Conservation (phyloP, 2,329 filamentous ascomycete genomes). For the Fusarium secorum region DNA sequence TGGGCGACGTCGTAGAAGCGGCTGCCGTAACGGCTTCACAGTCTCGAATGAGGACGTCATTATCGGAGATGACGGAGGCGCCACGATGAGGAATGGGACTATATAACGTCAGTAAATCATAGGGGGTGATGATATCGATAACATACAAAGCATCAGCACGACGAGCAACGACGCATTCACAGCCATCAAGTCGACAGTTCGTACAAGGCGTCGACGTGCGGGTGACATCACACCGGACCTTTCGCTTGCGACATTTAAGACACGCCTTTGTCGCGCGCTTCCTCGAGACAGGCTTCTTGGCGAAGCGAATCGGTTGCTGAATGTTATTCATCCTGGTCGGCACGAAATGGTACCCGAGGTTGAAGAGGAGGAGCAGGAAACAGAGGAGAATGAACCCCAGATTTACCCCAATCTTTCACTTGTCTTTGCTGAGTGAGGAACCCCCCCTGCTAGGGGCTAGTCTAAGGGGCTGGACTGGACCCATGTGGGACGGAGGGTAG, state of each 20-base stretch:
- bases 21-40: conserved; percentile 11
- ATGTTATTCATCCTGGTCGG: conserved; percentile 25
- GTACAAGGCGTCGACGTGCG: conserved; percentile 32
- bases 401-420: conserved; percentile 20
- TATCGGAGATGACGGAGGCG: neutral
- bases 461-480: conserved; percentile 2
- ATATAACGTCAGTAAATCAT: neutral
- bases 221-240: conserved; percentile 36
- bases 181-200: conserved; percentile 34
- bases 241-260: conserved; percentile 34
- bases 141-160: conserved; percentile 22
- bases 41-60: neutral
- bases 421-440: neutral
- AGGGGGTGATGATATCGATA: rapidly evolving
- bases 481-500: neutral
- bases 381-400: conserved; percentile 9
- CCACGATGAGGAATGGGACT: conserved; percentile 6
- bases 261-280: conserved; percentile 35
- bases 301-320: conserved; percentile 28
- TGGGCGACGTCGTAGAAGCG: conserved; percentile 1
- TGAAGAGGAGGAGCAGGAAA: conserved; percentile 4
- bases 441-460: conserved; percentile 1
- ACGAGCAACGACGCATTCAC: conserved; percentile 24
- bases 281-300: conserved; percentile 31
- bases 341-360: conserved; percentile 10